Evolutionary conservation across 2,329 filamentous ascomycete species (phyloP).

Genomic region (Emergomyces pasteurianus): DNA sequence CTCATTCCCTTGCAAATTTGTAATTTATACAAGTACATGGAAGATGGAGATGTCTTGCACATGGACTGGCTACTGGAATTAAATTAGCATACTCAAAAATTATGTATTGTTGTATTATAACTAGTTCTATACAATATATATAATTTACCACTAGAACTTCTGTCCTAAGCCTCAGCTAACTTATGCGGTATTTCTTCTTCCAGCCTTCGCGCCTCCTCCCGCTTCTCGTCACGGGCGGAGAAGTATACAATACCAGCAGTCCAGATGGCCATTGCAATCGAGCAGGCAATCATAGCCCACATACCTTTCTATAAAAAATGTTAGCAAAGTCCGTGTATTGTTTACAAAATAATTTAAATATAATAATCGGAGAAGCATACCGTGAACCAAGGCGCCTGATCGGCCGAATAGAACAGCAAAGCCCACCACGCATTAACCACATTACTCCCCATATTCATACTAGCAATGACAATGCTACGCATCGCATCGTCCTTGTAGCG

Average conservation of each 20-base stretch:
- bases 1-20: too few relatives aligned
- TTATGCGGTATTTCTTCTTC: neutral
- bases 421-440: constrained; percentile 64
- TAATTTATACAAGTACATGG: too few relatives aligned
- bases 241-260: constrained; percentile 22
- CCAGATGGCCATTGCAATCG: constrained; percentile 50
- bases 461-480: constrained; percentile 55
- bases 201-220: neutral
- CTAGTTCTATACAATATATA: neutral
- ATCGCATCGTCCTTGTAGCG: constrained; percentile 51
- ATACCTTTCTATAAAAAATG: constrained; percentile 43
- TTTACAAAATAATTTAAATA: neutral
- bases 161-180: neutral
- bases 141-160: neutral
- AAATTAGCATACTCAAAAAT: too few relatives aligned
- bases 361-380: constrained; percentile 40
- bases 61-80: too few relatives aligned
- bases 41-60: too few relatives aligned
- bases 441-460: constrained; percentile 60
- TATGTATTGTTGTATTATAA: too few relatives aligned
- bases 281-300: constrained; percentile 60
- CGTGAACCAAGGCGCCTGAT: constrained; percentile 53
- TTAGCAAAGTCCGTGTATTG: constrained; percentile 3
- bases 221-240: constrained; percentile 8
- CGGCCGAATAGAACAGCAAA: constrained; percentile 57